Conservation (phyloP, 805 yeast species). For the Ogataea parapolymorpha region DNA sequence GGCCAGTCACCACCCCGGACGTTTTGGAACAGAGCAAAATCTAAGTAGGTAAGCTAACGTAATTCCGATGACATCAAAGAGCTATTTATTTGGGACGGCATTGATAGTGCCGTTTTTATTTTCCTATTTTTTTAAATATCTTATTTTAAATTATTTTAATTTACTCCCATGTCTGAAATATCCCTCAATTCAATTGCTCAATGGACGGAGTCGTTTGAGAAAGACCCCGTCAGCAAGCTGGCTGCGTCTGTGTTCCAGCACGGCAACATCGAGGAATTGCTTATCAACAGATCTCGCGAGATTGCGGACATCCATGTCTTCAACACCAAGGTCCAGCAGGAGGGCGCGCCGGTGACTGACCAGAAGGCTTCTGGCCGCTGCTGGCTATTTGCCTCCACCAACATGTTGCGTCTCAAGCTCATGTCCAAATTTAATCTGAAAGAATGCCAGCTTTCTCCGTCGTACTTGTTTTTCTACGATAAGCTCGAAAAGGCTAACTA, state of each 20-base stretch:
- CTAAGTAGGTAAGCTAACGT: constrained; percentile 9
- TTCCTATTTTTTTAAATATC: not conserved
- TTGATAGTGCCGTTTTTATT: not conserved
- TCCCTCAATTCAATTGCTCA: constrained; percentile 17
- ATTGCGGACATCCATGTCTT: constrained; percentile 36
- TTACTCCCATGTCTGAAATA: constrained; percentile 6
- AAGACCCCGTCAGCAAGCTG: constrained; percentile 29
- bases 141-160: not conserved
- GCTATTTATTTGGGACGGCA: not conserved
- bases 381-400: constrained; percentile 85
- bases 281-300: constrained; percentile 35
- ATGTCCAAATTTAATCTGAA: constrained; percentile 61
- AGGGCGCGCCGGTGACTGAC: constrained; percentile 65
- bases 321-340: constrained; percentile 41
- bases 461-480: constrained; percentile 79
- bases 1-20: constrained; percentile 78
- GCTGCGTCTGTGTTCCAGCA: constrained; percentile 34
- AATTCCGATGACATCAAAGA: not conserved
- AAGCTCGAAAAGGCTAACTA: constrained; percentile 81
- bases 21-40: constrained; percentile 28
- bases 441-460: constrained; percentile 71
- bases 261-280: constrained; percentile 38
- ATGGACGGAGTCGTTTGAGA: constrained; percentile 29
- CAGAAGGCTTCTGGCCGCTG: constrained; percentile 80
- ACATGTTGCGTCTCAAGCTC: constrained; percentile 62